phyloP scores from a whole-genome alignment of 345 rosid species.

The Citrus hindsii region DNA sequence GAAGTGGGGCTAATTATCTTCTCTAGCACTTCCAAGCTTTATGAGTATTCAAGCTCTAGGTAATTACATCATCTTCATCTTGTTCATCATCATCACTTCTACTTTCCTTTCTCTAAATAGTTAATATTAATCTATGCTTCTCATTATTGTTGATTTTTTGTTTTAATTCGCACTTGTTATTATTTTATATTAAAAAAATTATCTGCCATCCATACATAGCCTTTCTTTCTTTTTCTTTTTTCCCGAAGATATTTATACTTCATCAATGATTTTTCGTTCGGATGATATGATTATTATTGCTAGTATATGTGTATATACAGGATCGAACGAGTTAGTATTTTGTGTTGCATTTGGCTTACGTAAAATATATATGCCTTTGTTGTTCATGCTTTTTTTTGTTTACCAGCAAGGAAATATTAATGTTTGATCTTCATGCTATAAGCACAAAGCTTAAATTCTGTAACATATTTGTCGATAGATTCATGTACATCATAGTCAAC shows the following conservation, averaged over 20 bases:
- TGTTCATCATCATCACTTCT: slow-evolving; percentile 2
- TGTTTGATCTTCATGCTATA: neutral
- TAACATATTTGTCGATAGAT: too few species aligned
- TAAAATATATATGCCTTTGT: slow-evolving; percentile 6
- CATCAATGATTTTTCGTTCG: too few species aligned
- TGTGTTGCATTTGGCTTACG: neutral
- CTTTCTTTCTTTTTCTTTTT: neutral
- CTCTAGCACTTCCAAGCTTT: slow-evolving; percentile 53
- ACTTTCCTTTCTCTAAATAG: neutral
- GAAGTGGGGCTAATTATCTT: slow-evolving; percentile 49
- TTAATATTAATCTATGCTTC: neutral
- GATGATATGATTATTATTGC: too few species aligned
- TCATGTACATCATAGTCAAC: neutral
- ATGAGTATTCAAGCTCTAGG: slow-evolving; percentile 52
- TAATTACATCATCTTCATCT: slow-evolving; percentile 12
- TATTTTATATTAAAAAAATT: neutral
- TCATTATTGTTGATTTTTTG: neutral
- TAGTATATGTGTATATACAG: neutral
- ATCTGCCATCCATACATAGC: neutral
- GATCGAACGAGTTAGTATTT: neutral
- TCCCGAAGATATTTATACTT: too few species aligned
- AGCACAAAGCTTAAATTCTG: neutral
- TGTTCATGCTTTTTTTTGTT: neutral
- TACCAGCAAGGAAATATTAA: too few species aligned
- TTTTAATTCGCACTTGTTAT: neutral